Base-by-base conservation (phyloP, 208 protist genomes). In the Dictyostelium gargantuum region DNA sequence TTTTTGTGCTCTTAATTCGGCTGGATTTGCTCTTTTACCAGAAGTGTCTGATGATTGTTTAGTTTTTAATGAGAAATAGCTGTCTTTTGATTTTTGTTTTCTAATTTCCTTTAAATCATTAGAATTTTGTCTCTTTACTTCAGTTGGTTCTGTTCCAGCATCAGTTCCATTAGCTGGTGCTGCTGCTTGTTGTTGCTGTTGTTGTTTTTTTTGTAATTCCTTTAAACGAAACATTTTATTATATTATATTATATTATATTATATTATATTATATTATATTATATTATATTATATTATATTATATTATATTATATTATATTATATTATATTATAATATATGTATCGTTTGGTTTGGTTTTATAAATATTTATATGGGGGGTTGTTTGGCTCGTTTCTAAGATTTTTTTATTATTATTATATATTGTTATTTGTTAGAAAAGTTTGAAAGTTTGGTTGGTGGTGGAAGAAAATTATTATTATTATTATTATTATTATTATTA, bases 1-100 rank as follows among this genome's bases (percentile, higher is more conserved):
- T 86, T 96, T 96, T 75, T 96, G 94, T n/a, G 91, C 84, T 85
- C 94, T 84, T 8, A 96, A 73, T 58, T 96, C 84, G 9, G 91
- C 93, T 23, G 94, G 93, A n/a, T 94, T 94, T 1, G 91, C 74
- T 89, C 91, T 95, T 58, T 84, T 93, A 40, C 68, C 32, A 8
- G 38, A 46, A 9, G 29, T 38, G 4, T 80, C 82, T 15, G 63
- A 61, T 23, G 80, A 52, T 50, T 93, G 81, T 61, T 86, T 86
- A 10, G 66, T 81, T 77, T 84, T 91, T 29, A 95, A 63, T 32
- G 81, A 89, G 50, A 95, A 93, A 32, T 93, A 91, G 40, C 76
- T 81, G 11, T 81, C 86, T 80, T 93, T 93, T 29, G 81, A 93
- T 48, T 93, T 91, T 42, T 91, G 42, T 80, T 61, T 94, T 80